Conservation (phyloP, 768 basidiomycete species). For the Tricholoma bakamatsutake region DNA sequence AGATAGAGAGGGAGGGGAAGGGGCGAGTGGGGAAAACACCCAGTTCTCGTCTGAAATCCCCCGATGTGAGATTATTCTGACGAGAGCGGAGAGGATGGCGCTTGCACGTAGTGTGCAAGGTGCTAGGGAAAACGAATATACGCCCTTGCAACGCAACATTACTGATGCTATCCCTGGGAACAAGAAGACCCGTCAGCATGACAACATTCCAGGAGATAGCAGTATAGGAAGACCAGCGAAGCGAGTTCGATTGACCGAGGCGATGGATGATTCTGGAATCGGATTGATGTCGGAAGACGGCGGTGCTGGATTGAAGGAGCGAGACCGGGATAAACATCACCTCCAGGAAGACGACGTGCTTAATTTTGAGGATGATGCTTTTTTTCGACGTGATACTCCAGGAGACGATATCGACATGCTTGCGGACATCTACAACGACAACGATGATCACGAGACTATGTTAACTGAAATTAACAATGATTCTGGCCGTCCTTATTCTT, state of each 20-base stretch:
- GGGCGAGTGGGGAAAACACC: neutral
- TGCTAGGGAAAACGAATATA: slow-evolving; percentile 1
- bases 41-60: slow-evolving; percentile 9
- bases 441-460: neutral
- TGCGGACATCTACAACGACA: neutral
- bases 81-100: slow-evolving; percentile 32
- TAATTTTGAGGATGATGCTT: slow-evolving; percentile 1
- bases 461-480: neutral
- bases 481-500: neutral
- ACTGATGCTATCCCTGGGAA: neutral
- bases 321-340: neutral
- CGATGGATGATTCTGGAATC: slow-evolving; percentile 19
- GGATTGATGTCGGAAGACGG: slow-evolving; percentile 7
- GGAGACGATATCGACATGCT: neutral
- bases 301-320: neutral
- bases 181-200: neutral
- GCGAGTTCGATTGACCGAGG: slow-evolving; percentile 14
- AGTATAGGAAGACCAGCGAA: slow-evolving; percentile 7
- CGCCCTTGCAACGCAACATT: neutral
- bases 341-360: neutral
- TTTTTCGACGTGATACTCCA: neutral
- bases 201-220: neutral
- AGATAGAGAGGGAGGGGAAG: neutral
- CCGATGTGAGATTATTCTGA: slow-evolving; percentile 32
- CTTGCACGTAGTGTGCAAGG: slow-evolving; percentile 5